phyloP scores from a whole-genome alignment of 176 grass and related monocot genomes.

The Oryza meyeriana region DNA sequence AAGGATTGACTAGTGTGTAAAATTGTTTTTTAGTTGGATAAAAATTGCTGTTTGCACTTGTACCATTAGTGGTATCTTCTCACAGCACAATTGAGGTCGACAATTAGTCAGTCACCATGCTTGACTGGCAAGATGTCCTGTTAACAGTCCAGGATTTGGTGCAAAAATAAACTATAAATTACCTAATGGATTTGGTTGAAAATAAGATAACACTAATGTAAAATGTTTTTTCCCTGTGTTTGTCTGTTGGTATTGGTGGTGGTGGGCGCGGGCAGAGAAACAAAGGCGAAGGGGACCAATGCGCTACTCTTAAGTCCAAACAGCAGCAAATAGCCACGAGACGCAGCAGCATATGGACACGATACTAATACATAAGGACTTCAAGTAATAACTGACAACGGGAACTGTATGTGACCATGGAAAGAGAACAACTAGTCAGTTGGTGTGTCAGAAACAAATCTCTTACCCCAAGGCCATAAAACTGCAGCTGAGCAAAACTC shows the following conservation, averaged over 20 bases:
- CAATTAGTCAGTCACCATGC: neutral
- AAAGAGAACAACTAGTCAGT: slow-evolving; percentile 32
- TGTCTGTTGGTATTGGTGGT: neutral
- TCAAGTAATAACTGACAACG: slow-evolving; percentile 25
- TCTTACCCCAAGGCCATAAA: slow-evolving; percentile 18
- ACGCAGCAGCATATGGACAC: neutral
- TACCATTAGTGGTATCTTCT: too few relatives aligned
- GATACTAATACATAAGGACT: slow-evolving; percentile 1
- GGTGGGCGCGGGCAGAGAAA: neutral
- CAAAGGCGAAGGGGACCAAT: slow-evolving; percentile 26
- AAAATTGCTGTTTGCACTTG: too few relatives aligned
- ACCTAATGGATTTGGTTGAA: neutral
- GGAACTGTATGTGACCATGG: slow-evolving; percentile 50
- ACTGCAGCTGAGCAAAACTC: slow-evolving; percentile 4
- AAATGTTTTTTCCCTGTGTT: neutral
- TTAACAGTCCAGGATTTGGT: neutral
- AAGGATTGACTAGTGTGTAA: too few relatives aligned
- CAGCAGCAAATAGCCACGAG: neutral
- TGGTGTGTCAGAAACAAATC: slow-evolving; percentile 19
- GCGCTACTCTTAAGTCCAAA: neutral
- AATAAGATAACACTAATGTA: neutral
- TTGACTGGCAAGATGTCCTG: neutral
- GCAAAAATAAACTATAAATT: neutral
- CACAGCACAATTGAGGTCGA: neutral
- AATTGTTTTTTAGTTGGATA: too few relatives aligned